phyloP scores from a whole-genome alignment of 2,329 filamentous ascomycete species.

The Colletotrichum nymphaeae region DNA sequence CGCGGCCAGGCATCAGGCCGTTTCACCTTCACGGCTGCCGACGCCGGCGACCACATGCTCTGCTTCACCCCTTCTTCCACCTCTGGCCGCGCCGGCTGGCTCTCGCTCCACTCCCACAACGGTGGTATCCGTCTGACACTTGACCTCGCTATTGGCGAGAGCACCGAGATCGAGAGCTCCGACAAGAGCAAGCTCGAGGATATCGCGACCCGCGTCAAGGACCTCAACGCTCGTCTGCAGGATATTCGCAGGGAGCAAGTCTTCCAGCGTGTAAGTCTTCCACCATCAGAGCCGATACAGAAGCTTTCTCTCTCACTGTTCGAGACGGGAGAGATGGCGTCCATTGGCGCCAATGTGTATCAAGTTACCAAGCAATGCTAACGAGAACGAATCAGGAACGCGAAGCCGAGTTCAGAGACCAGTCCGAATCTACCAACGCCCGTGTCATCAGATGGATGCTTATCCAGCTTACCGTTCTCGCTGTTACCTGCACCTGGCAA shows the following conservation, averaged over 20 bases:
- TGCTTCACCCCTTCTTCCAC: constrained; percentile 90
- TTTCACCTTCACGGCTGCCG: constrained; percentile 96
- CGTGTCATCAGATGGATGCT: constrained; percentile 95
- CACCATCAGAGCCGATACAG: not conserved
- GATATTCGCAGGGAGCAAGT: constrained; percentile 96
- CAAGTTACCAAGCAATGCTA: not conserved
- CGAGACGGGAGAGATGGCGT: not conserved
- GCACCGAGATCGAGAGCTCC: constrained; percentile 90
- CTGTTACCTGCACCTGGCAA: constrained; percentile 94
- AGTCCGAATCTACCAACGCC: constrained; percentile 92
- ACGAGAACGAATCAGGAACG: constrained; percentile 75
- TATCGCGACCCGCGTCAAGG: constrained; percentile 87
- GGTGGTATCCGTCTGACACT: constrained; percentile 87
- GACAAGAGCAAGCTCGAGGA: constrained; percentile 95
- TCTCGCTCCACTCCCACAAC: constrained; percentile 71
- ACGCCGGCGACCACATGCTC: constrained; percentile 94
- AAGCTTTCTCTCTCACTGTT: not conserved
- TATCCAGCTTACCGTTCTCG: constrained; percentile 87
- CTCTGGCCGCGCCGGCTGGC: constrained; percentile 77
- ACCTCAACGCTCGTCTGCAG: constrained; percentile 86
- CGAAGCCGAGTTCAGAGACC: constrained; percentile 97
- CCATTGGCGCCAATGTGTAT: not conserved
- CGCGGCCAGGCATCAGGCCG: constrained; percentile 80
- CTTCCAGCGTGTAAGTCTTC: constrained; percentile 82
- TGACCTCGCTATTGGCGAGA: constrained; percentile 94